Percentiles rank a stretch among this genome's conserved stretches.
phyloP scores from a whole-genome alignment of 208 protist genomes.

The Porcisia deanei region DNA sequence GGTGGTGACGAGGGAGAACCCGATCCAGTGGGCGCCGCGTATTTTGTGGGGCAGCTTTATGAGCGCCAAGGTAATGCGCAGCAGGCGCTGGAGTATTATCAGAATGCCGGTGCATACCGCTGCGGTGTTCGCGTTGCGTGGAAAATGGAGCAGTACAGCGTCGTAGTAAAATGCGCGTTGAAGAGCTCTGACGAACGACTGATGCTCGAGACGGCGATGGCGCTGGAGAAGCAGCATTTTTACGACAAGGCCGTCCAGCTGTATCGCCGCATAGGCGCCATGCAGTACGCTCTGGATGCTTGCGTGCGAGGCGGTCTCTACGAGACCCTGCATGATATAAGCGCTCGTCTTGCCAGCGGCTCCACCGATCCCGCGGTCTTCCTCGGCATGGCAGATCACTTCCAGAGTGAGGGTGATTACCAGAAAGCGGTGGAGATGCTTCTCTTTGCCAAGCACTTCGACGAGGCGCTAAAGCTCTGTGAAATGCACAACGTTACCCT shows the following conservation, averaged over 20 bases:
- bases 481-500: constrained; percentile 78
- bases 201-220: constrained; percentile 91
- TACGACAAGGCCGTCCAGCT: constrained; percentile 94
- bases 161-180: constrained; percentile 79
- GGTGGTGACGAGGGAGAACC: constrained; percentile 34
- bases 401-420: constrained; percentile 83
- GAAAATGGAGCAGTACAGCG: constrained; percentile 58
- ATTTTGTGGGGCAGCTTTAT: constrained; percentile 92
- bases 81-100: constrained; percentile 91
- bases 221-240: constrained; percentile 81
- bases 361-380: constrained; percentile 88
- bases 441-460: constrained; percentile 86
- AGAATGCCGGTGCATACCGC: constrained; percentile 82
- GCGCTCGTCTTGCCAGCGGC: constrained; percentile 81
- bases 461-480: constrained; percentile 87
- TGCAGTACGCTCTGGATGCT: constrained; percentile 89
- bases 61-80: constrained; percentile 72
- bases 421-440: constrained; percentile 94
- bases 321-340: constrained; percentile 93
- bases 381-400: constrained; percentile 91
- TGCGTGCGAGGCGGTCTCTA: constrained; percentile 93
- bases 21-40: constrained; percentile 86
- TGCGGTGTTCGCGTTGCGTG: constrained; percentile 91
- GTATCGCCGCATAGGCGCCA: constrained; percentile 94
- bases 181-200: constrained; percentile 67